Conservation (phyloP, 129 eudicot species). For the Artemisia annua region DNA sequence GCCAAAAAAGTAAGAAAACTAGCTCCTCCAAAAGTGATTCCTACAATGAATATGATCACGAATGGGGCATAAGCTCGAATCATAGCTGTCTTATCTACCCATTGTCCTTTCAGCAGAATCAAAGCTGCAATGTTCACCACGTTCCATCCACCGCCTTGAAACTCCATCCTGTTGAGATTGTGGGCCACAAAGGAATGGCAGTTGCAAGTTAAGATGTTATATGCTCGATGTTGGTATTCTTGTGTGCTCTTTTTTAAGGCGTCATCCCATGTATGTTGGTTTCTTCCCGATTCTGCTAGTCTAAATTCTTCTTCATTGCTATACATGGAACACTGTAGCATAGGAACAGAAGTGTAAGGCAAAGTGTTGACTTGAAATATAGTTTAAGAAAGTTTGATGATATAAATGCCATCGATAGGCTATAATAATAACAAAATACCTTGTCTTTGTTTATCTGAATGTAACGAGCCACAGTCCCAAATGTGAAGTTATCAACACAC, state of each 20-base stretch:
- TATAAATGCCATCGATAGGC: not conserved
- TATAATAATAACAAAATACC: constrained; percentile 38
- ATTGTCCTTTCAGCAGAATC: constrained; percentile 70
- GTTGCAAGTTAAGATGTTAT: constrained; percentile 84
- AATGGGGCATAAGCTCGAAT: constrained; percentile 61
- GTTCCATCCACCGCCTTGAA: constrained; percentile 77
- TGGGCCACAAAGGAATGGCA: constrained; percentile 95
- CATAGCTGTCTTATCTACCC: constrained; percentile 57
- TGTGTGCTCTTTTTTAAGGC: constrained; percentile 67
- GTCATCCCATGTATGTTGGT: constrained; percentile 63
- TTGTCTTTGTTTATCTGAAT: constrained; percentile 64
- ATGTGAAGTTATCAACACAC: constrained; percentile 87
- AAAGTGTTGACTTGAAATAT: not conserved
- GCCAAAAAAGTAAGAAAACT: constrained; percentile 66
- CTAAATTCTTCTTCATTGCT: constrained; percentile 36
- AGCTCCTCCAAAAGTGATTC: constrained; percentile 68
- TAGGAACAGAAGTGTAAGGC: constrained; percentile 3
- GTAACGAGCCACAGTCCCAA: constrained; percentile 80
- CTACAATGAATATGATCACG: constrained; percentile 48
- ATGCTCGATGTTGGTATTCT: constrained; percentile 81
- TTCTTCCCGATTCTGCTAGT: constrained; percentile 38
- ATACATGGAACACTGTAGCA: constrained; percentile 24
- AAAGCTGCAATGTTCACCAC: constrained; percentile 73
- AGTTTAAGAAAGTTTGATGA: not conserved
- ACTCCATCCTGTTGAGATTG: constrained; percentile 70